Evolutionary conservation across 176 grass and related monocot genomes (phyloP), one percentile per base, ranked within the genome.

Genomic region (Musa beccarii): DNA sequence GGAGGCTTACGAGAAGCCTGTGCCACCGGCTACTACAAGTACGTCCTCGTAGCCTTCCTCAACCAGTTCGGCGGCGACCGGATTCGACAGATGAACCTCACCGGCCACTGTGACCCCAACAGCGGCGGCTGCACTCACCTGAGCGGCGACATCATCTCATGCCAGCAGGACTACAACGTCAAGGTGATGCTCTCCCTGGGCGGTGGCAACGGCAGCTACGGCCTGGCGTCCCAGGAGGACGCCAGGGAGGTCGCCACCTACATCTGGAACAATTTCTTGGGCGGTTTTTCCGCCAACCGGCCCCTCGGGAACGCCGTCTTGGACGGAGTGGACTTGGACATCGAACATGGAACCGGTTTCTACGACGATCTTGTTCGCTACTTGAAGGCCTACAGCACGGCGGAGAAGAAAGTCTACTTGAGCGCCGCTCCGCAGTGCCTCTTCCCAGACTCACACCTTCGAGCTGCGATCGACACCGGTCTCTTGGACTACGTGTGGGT

Each of bases 401-500:
- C 68, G 19, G 79, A 78, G 62, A 49, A 84, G 57, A 25, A 19
- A 10, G 84, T 92, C 1, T 82, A 84, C 80, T 56, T 92, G 55
- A 74, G 79, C n/a, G 86, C 84, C 1, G 90, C 90, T 17, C 87
- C 87, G 1, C 87, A 87, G 76, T 92, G 90, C 64, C 79, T 79
- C 2, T 89, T 62, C 73, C 84, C 87, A 0, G 90, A 92, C 67
- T 24, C 75, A 13, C 86, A 72, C 10, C 62, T 89, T 1, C 80
- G 80, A 24, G 56, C 79, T 51, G 82, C 90, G n/a, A 68, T 93
- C 6, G 14, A 74, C 17, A 87, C 85, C 2, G 87, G 80, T 2
- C 83, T 88, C 13, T 90, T 93, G 5, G 91, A 93, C 75, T 82
- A 87, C 22, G 83, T 90, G 15, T 90, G 87, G 87, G 87, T 93